Base-by-base conservation (phyloP, 371 early-diverging fungal genomes). In the Mucor lusitanicus region DNA sequence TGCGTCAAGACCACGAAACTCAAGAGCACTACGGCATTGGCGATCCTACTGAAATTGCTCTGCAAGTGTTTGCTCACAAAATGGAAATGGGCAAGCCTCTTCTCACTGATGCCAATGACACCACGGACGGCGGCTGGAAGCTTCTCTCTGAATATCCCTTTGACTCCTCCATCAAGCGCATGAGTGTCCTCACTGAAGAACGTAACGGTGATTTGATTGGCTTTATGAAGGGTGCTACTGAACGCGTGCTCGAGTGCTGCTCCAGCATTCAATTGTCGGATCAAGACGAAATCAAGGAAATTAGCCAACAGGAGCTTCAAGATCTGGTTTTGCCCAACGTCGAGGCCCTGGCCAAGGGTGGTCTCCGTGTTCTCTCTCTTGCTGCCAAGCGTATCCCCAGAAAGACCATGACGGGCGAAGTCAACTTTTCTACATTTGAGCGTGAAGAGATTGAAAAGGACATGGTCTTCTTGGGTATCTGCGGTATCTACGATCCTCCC, bases 401-500 rank as follows among this genome's bases (percentile, higher is more conserved):
- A 37, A 37, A 37, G 75, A 83, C 50, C 79, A 89, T 15, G 74
- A 76, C 6, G 75, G 69, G 12, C 28, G 37, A 37, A 3, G 37
- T 37, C 46, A 9, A 59, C 73, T 28, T 65, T 79, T 8, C 68
- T 67, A 86, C 85, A 21, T 81, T 78, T 48, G 73, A 72, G 23
- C 88, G 90, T 61, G 88, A 89, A 19, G 61, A 69, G 1, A 71
- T 91, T 25, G 99, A 97, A 74, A 70, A 74, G 40, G 81, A 92
- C 27, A 87, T 98, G 78, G 79, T 80, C 3, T 96, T 96, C 73
- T 75, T 97, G 23, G 98, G 98, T 1, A 81, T 98, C 13, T 93
- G 95, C 50, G 97, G 96, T 44, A 88, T 99, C 44, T 93, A 94
- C 72, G 99, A 97, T 72, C 97, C 97, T 27, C 96, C 97, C 30